A percentile compares a stretch with the other conserved stretches of the same genome.
Evolutionary conservation across 495 filamentous ascomycete species (phyloP).

Genomic region (Symbiotaphrina buchneri): DNA sequence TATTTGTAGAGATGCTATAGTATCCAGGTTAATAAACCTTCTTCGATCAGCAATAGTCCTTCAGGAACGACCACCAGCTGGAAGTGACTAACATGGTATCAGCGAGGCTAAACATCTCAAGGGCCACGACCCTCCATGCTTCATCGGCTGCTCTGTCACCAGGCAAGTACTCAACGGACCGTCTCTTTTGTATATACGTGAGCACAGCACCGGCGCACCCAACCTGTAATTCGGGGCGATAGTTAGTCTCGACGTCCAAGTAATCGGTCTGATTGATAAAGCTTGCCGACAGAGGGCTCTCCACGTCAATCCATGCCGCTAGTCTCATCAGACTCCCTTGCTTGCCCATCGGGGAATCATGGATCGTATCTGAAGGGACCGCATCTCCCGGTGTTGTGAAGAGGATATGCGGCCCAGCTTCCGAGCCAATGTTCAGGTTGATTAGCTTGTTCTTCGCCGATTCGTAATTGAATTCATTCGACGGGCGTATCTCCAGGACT

Average conservation of each 20-base stretch:
- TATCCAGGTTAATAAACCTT: conserved; percentile 63
- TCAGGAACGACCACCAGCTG: neutral
- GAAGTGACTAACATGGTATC: conserved; percentile 40
- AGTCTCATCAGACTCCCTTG: conserved; percentile 45
- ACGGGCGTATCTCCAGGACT: conserved; percentile 47
- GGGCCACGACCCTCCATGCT: conserved; percentile 31
- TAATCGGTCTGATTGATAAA: too few relatives aligned
- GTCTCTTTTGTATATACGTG: conserved; percentile 50
- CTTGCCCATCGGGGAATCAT: conserved; percentile 32
- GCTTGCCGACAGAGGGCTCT: conserved; percentile 40
- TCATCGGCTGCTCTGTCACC: conserved; percentile 22
- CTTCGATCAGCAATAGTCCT: conserved; percentile 2
- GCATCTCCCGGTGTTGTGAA: conserved; percentile 10
- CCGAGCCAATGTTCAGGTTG: conserved; percentile 25
- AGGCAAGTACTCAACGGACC: conserved; percentile 31
- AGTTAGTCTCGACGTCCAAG: too few relatives aligned
- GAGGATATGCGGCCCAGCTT: conserved; percentile 25
- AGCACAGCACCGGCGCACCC: conserved; percentile 79
- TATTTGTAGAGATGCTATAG: conserved; percentile 67
- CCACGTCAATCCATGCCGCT: conserved; percentile 51
- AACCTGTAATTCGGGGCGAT: conserved; percentile 10
- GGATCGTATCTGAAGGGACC: conserved; percentile 2
- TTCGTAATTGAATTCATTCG: conserved; percentile 57
- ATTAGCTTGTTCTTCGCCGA: conserved; percentile 43
- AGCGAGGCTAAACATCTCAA: conserved; percentile 60